These are phyloP conservation scores for Colletotrichum sp. DNA, from an alignment of 2,329 filamentous ascomycete species.

Conservation along the genomic window DNA sequence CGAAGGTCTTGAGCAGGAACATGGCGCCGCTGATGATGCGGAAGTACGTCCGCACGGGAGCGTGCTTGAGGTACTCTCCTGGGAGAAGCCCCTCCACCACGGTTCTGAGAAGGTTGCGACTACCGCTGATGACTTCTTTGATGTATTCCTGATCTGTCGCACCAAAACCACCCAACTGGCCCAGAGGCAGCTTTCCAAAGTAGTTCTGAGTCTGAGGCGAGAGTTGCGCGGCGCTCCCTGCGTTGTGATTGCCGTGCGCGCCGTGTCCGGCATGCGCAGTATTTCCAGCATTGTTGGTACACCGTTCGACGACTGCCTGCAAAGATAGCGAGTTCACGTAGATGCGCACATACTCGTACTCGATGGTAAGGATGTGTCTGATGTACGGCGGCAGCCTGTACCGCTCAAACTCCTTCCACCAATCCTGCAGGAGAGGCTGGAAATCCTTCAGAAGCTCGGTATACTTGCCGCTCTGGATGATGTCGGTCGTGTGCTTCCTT, in stretches of 20 bases:
- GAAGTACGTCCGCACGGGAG: constrained; percentile 84
- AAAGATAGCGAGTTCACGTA: constrained; percentile 94
- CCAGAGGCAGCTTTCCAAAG: constrained; percentile 68
- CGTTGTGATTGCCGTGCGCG: constrained; percentile 36
- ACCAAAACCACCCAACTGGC: constrained; percentile 68
- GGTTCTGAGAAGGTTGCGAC: constrained; percentile 75
- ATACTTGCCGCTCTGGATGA: constrained; percentile 88
- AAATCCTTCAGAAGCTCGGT: constrained; percentile 82
- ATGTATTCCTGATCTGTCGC: constrained; percentile 75
- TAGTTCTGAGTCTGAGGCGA: constrained; percentile 71
- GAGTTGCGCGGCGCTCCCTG: constrained; percentile 47
- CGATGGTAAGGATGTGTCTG: constrained; percentile 83
- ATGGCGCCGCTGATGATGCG: constrained; percentile 86
- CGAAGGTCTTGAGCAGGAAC: constrained; percentile 85
- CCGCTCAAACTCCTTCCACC: constrained; percentile 83
- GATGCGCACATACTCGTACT: constrained; percentile 93
- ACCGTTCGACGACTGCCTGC: constrained; percentile 93
- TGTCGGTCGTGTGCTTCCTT: constrained; percentile 83
- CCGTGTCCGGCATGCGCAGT: constrained; percentile 33
- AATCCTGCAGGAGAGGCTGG: constrained; percentile 77
- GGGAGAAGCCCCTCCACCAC: constrained; percentile 80
- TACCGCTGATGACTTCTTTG: constrained; percentile 78
- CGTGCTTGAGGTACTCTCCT: constrained; percentile 79
- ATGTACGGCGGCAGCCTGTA: constrained; percentile 71
- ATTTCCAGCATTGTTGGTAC: constrained; percentile 73